These are phyloP conservation scores for Plasmodium knowlesi DNA, from an alignment of 169 alveolate species.

Conservation along the genomic window DNA sequence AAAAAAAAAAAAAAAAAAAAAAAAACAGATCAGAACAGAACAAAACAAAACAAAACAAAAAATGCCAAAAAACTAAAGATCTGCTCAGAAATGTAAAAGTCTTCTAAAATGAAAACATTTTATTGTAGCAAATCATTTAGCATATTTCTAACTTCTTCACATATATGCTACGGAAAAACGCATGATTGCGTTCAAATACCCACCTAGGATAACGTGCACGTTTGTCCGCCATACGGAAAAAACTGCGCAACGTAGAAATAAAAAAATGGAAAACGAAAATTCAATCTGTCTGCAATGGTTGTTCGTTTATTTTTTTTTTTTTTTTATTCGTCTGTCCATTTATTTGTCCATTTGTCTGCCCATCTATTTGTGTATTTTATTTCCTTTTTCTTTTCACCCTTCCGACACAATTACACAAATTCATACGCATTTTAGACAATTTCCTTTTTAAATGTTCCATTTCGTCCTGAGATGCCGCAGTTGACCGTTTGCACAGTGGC, in stretches of 20 bases:
- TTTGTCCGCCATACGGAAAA: neutral
- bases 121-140: neutral
- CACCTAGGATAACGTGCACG: neutral
- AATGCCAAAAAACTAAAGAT: slow-evolving; percentile 1
- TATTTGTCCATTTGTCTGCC: neutral
- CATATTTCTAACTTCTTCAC: neutral
- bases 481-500: slow-evolving; percentile 54
- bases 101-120: slow-evolving; percentile 9
- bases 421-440: slow-evolving; percentile 10
- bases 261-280: slow-evolving; percentile 9
- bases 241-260: neutral
- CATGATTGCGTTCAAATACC: neutral
- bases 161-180: neutral
- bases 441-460: neutral
- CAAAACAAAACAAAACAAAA: neutral
- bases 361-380: neutral
- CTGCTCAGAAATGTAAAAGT: neutral
- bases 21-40: neutral
- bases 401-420: neutral
- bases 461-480: neutral
- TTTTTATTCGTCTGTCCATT: neutral
- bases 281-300: slow-evolving; percentile 4
- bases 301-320: neutral
- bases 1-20: neutral
- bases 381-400: neutral